These are phyloP conservation scores for Priceomyces haplophilus DNA, from an alignment of 805 yeast genomes.

Conservation along the genomic window DNA sequence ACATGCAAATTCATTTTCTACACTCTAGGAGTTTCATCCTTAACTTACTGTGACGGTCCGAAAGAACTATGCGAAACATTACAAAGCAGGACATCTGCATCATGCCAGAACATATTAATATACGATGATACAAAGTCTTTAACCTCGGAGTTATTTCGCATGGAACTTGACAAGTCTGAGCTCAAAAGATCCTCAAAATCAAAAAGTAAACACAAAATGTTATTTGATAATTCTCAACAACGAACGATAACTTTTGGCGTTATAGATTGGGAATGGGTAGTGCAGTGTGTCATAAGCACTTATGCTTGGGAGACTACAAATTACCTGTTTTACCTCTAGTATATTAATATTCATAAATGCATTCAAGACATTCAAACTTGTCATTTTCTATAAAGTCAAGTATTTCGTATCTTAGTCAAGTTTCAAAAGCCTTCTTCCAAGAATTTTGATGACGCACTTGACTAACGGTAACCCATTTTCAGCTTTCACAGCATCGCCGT, in stretches of 20 bases:
- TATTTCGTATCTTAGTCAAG: background rate
- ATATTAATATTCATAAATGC: conserved; percentile 3
- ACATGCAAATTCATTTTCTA: conserved; percentile 44
- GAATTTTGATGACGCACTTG: conserved; percentile 42
- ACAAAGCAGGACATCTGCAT: background rate
- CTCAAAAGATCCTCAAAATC: background rate
- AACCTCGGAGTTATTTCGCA: background rate
- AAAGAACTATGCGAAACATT: conserved; percentile 9
- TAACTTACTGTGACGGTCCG: conserved; percentile 10
- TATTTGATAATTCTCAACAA: background rate
- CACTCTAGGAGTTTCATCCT: conserved; percentile 41
- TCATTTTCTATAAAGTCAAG: background rate
- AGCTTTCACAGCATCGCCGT: conserved; percentile 88
- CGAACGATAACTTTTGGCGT: conserved; percentile 18
- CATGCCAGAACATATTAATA: conserved; percentile 13
- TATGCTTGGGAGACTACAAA: conserved; percentile 26
- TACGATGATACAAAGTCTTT: conserved; percentile 25
- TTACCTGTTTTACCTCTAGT: background rate
- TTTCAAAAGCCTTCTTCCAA: conserved; percentile 23
- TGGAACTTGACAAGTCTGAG: background rate
- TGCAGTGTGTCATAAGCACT: conserved; percentile 53
- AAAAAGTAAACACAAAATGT: conserved; percentile 3
- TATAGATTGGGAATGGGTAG: conserved; percentile 65
- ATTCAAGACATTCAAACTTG: too few relatives aligned
- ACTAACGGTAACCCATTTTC: conserved; percentile 78